These are phyloP conservation scores for Arabidopsis thaliana DNA, from an alignment of 345 rosid genomes.

Conservation along the genomic window DNA sequence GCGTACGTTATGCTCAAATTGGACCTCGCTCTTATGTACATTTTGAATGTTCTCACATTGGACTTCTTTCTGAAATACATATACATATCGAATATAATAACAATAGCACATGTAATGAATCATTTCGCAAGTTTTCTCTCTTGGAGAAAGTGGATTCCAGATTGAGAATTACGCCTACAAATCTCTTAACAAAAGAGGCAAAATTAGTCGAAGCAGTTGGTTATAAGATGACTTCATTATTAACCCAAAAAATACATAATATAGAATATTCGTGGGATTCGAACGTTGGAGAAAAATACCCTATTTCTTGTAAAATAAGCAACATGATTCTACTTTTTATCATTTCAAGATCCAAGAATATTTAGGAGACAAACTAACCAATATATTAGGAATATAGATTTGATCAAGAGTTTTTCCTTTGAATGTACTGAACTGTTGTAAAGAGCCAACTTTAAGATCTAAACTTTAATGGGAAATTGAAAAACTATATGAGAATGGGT, in stretches of 20 bases:
- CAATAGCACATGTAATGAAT: background rate
- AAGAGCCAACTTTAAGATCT: background rate
- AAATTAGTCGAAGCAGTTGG: background rate
- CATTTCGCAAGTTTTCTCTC: conserved; percentile 1
- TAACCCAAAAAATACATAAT: background rate
- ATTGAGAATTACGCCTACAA: background rate
- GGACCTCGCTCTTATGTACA: background rate
- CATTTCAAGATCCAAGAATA: conserved; percentile 33
- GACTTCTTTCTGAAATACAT: too few species aligned
- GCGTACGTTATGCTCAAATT: background rate
- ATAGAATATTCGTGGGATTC: conserved; percentile 17
- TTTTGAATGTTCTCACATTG: background rate
- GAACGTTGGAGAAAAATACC: background rate
- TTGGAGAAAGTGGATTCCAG: conserved; percentile 17
- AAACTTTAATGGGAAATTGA: background rate
- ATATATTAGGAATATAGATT: background rate
- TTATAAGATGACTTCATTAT: background rate
- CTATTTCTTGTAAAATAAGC: conserved; percentile 22
- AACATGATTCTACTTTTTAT: conserved; percentile 19
- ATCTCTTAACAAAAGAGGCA: conserved; percentile 13
- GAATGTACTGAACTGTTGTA: background rate
- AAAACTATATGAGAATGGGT: background rate
- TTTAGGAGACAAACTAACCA: background rate
- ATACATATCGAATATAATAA: background rate
- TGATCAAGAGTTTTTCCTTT: background rate